These are phyloP conservation scores for Coemansia interrupta DNA, from an alignment of 192 early-diverging fungal genomes.

Conservation along the genomic window DNA sequence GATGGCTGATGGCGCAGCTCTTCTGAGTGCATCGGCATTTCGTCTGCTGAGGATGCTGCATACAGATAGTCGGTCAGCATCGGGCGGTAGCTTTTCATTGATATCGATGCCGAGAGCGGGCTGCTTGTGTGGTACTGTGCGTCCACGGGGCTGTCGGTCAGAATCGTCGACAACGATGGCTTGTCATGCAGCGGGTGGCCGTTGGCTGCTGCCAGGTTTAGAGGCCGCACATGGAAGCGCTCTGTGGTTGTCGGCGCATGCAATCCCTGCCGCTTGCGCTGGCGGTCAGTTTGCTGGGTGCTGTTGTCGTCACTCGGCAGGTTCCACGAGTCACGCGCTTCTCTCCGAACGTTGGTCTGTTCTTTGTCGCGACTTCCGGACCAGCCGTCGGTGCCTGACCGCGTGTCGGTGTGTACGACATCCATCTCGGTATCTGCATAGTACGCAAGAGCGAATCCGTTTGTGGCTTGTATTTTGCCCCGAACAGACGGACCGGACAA, in stretches of 20 bases:
- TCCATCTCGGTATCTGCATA: conserved; percentile 48
- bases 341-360: not conserved
- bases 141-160: conserved; percentile 30
- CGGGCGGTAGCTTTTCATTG: conserved; percentile 18
- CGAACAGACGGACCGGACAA: conserved; percentile 17
- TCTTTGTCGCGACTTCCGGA: not conserved
- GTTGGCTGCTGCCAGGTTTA: conserved; percentile 5
- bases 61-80: conserved; percentile 18
- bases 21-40: conserved; percentile 8
- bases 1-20: not conserved
- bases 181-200: not conserved
- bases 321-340: conserved; percentile 36
- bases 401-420: conserved; percentile 11
- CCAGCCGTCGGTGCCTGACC: not conserved
- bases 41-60: conserved; percentile 28
- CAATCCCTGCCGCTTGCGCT: conserved; percentile 34
- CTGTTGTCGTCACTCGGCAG: conserved; percentile 21
- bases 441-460: conserved; percentile 24
- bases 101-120: conserved; percentile 23
- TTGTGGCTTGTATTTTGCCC: conserved; percentile 6
- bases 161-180: conserved; percentile 5
- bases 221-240: conserved; percentile 31
- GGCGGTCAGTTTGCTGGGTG: conserved; percentile 18
- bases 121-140: conserved; percentile 25
- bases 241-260: conserved; percentile 26